Evolutionary conservation across 176 grass and related monocot species (phyloP).

Genomic region (Bolboschoenus planiculmis): DNA sequence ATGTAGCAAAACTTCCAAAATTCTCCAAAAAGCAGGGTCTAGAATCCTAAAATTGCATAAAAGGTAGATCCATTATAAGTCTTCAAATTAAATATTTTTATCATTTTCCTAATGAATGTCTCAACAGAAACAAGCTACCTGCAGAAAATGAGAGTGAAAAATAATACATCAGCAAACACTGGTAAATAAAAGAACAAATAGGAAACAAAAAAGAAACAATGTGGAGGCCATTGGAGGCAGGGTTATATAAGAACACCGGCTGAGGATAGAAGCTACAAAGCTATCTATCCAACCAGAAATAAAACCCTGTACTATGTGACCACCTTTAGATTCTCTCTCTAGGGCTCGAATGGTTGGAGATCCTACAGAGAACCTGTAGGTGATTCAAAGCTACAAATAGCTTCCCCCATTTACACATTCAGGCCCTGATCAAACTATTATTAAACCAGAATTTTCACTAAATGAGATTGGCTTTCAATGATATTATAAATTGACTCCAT

Average conservation of each 20-base stretch:
- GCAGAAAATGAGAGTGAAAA: not conserved
- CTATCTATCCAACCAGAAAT: slow-evolving; percentile 6
- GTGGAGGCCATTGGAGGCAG: slow-evolving; percentile 72
- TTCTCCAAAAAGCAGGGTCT: not conserved
- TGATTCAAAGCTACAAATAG: slow-evolving; percentile 38
- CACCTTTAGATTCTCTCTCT: slow-evolving; percentile 31
- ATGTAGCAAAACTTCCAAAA: slow-evolving; percentile 6
- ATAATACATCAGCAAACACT: not conserved
- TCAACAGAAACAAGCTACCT: not conserved
- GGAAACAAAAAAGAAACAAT: not conserved
- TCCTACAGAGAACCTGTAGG: slow-evolving; percentile 83
- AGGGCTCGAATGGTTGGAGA: slow-evolving; percentile 52
- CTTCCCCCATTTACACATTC: slow-evolving; percentile 43
- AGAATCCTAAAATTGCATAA: not conserved
- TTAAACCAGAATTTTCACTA: not conserved
- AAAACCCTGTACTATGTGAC: slow-evolving; percentile 80
- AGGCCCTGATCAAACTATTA: not conserved
- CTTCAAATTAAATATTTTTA: not conserved
- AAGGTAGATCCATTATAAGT: not conserved
- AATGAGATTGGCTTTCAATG: not conserved
- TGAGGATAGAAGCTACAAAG: slow-evolving; percentile 19
- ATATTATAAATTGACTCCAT: not conserved
- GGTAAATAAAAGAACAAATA: not conserved
- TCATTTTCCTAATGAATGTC: not conserved
- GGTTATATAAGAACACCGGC: slow-evolving; percentile 29